phyloP scores from a whole-genome alignment of 2,329 filamentous ascomycete species.

The Colletotrichum coccodes region DNA sequence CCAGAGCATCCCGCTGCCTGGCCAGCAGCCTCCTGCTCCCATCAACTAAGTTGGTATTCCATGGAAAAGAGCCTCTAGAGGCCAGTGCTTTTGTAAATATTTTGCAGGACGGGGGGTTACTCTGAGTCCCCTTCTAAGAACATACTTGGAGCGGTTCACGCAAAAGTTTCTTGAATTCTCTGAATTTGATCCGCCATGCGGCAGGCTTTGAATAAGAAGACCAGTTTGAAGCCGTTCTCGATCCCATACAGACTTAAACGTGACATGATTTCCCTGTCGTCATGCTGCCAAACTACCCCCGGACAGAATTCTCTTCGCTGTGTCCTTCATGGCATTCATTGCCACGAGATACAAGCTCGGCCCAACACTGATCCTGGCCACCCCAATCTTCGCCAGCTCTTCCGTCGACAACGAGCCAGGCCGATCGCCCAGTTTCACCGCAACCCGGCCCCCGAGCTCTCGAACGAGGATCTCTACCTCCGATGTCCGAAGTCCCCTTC shows the following conservation, averaged over 20 bases:
- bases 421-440: conserved; percentile 54
- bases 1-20: conserved; percentile 30
- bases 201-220: background rate
- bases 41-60: background rate
- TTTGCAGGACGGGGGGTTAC: background rate
- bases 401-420: conserved; percentile 52
- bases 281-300: conserved; percentile 31
- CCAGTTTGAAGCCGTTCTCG: background rate
- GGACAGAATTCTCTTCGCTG: conserved; percentile 43
- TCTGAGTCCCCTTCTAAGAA: background rate
- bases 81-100: background rate
- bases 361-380: conserved; percentile 66
- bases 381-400: conserved; percentile 58
- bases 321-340: conserved; percentile 48
- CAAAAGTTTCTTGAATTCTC: background rate
- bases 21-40: conserved; percentile 20
- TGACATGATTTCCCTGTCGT: too few species aligned
- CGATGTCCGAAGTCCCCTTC: conserved; percentile 51
- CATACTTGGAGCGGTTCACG: background rate
- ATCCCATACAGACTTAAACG: too few species aligned
- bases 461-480: conserved; percentile 59
- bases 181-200: background rate
- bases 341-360: conserved; percentile 55
- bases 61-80: background rate
- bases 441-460: conserved; percentile 59